phyloP scores from a whole-genome alignment of 768 basidiomycete genomes.

The Lactarius trivialis region DNA sequence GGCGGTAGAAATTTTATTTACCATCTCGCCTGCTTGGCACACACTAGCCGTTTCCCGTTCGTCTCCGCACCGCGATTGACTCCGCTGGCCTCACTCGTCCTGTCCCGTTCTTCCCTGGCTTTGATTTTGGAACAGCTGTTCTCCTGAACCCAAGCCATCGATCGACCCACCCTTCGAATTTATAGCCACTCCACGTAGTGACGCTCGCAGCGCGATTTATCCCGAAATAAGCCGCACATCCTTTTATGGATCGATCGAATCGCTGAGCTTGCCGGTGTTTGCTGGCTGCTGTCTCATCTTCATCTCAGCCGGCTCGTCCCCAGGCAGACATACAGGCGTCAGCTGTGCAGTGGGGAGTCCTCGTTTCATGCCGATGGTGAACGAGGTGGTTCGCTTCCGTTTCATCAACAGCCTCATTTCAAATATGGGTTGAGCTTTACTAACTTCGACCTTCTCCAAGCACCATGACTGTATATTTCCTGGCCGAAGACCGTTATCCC shows the following conservation, averaged over 20 bases:
- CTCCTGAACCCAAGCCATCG: neutral
- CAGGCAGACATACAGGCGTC: neutral
- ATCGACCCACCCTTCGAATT: neutral
- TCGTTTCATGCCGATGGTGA: neutral
- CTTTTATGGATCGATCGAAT: neutral
- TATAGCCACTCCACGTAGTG: neutral
- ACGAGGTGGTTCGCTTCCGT: neutral
- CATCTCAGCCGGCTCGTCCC: neutral
- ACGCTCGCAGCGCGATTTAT: neutral
- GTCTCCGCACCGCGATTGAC: neutral
- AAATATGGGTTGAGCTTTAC: neutral
- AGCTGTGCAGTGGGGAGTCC: neutral
- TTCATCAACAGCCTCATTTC: neutral
- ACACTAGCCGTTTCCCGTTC: slow-evolving; percentile 1
- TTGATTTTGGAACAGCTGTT: neutral
- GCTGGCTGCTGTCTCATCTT: neutral
- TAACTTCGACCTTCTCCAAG: neutral
- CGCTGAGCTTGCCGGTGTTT: neutral
- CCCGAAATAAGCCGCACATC: slow-evolving; percentile 3
- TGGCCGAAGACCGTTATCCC: slow-evolving; percentile 10
- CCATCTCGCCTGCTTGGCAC: neutral
- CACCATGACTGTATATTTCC: neutral
- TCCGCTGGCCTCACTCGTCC: neutral
- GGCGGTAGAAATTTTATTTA: slow-evolving; percentile 2
- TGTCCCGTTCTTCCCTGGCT: neutral